Evolutionary conservation across 2,329 filamentous ascomycete species (phyloP).

Genomic region (Fusarium anthophilum): DNA sequence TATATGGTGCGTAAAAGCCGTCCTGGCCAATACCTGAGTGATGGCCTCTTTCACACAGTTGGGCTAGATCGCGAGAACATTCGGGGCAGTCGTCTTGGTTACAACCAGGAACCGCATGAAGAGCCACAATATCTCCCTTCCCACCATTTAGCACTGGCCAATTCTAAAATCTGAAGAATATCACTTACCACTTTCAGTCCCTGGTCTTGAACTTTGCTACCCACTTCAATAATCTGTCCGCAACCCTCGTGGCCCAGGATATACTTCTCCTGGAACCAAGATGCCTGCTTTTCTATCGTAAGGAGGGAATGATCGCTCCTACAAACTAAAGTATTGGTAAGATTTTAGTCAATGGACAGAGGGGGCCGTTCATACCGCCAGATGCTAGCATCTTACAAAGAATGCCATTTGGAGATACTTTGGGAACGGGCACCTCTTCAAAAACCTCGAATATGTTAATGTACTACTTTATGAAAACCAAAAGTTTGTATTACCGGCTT

Average conservation of each 20-base stretch:
- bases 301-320: slow-evolving; percentile 26
- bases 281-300: slow-evolving; percentile 31
- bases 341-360: neutral
- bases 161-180: rapidly evolving
- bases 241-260: slow-evolving; percentile 35
- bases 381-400: slow-evolving; percentile 25
- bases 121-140: slow-evolving; percentile 35
- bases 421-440: slow-evolving; percentile 6
- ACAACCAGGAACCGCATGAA: slow-evolving; percentile 35
- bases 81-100: slow-evolving; percentile 39
- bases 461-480: rapidly evolving
- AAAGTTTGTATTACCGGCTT: neutral
- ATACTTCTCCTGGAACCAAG: slow-evolving; percentile 34
- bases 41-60: slow-evolving; percentile 49
- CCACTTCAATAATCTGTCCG: slow-evolving; percentile 23
- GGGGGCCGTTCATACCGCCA: neutral
- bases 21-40: slow-evolving; percentile 57
- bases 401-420: neutral
- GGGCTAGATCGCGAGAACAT: slow-evolving; percentile 51
- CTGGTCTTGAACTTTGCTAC: neutral
- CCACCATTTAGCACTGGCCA: rapidly evolving
- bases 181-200: slow-evolving; percentile 18
- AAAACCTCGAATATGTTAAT: neutral
- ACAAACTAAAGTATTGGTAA: slow-evolving; percentile 1
- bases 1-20: slow-evolving; percentile 54